Evolutionary conservation across 495 filamentous ascomycete genomes (phyloP), one percentile per base, ranked within the genome.

Genomic region (Neurospora cerealis): DNA sequence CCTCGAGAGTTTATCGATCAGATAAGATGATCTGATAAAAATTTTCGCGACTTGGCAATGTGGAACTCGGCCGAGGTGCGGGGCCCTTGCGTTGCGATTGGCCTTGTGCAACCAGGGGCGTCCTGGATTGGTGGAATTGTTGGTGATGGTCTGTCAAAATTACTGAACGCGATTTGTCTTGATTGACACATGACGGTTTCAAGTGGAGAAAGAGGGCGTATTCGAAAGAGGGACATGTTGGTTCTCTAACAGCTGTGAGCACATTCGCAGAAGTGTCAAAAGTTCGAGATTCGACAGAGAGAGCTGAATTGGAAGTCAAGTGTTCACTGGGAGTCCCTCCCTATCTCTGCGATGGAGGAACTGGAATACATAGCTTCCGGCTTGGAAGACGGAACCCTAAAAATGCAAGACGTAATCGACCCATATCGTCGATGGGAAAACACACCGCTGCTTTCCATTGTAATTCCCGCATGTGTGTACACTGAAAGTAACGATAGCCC

Each of bases 1-100:
- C 32, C 32, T 34, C 32, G 17, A 36, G 17, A 28, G 24, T 28
- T 73, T 71, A 73, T 73, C 72, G 70, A 75, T 75, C 73, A 60
- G 73, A 75, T 75, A 72, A 75, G 73, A 75, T 72, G 70, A 72
- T 72, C 70, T 1, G 70, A 77, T 77, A 77, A 77, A 77, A 77
- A 54, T 44, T 75, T 73, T 39, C 36, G 36, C 41, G 32, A 32
- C 9, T 66, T 66, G 54, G 54, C 54, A 62, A 9, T 4, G 28
- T 66, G 54, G 54, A 19, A 34, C 69, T 19, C 38, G 13, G n/a
- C 69, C 39, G 24, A 5, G 24, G 15, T 38, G 32, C 11, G 69
- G 34, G 13, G 21, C 42, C 72, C 60, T 39, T 71, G 15, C 24
- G 40, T 28, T 72, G 13, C 37, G 36, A 54, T 41, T 34, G 71